Conservation (phyloP, 768 basidiomycete species). For the Auricularia sp. region DNA sequence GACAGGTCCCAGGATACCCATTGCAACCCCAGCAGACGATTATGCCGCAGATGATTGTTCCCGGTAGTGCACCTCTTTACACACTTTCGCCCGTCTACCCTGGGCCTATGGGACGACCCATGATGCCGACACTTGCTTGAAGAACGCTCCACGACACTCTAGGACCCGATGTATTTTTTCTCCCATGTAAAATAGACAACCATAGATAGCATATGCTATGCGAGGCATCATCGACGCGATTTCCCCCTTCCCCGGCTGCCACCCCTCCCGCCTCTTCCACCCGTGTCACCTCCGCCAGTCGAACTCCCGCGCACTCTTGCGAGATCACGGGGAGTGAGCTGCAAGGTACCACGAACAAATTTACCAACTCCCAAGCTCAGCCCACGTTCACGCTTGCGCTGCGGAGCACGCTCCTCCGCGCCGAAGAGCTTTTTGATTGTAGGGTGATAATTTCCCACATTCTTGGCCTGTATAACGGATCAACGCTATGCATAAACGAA, state of each 20-base stretch:
- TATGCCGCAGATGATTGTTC: constrained; percentile 39
- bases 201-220: constrained; percentile 1
- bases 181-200: constrained; percentile 12
- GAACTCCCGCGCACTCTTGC: constrained; percentile 19
- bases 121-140: constrained; percentile 11
- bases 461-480: constrained; percentile 51
- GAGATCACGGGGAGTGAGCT: constrained; percentile 55
- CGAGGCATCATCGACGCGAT: not conserved
- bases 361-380: constrained; percentile 72
- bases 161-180: too few relatives aligned
- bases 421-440: constrained; percentile 57
- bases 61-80: constrained; percentile 29
- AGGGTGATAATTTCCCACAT: constrained; percentile 78
- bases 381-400: constrained; percentile 49
- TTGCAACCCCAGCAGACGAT: not conserved
- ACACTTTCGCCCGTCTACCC: constrained; percentile 29
- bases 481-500: constrained; percentile 6
- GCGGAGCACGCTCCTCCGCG: constrained; percentile 16
- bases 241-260: constrained; percentile 19
- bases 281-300: constrained; percentile 7
- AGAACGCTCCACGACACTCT: too few relatives aligned
- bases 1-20: not conserved
- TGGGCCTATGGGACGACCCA: constrained; percentile 15
- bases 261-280: constrained; percentile 17
- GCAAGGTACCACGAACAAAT: constrained; percentile 60